Evolutionary conservation across 73 alveolate genomes (phyloP).

Genomic region (Tetrahymena elliotti): DNA sequence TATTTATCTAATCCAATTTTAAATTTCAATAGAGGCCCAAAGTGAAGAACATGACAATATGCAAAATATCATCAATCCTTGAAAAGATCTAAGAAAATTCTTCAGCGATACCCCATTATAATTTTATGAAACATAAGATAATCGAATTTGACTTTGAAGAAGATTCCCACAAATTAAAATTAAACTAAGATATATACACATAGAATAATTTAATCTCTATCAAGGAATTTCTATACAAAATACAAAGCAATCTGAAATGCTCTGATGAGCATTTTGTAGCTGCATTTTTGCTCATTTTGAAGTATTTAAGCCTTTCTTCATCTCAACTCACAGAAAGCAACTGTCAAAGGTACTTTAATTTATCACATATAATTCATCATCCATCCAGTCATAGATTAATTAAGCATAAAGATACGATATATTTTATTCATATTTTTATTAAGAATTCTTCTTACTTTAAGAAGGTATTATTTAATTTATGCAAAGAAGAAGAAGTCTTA

Average conservation of each 20-base stretch:
- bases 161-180: not conserved
- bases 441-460: not conserved
- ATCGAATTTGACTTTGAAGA: not conserved
- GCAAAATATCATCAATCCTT: not conserved
- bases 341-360: not conserved
- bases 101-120: not conserved
- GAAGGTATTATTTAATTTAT: not conserved
- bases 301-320: not conserved
- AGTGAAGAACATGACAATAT: not conserved
- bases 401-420: too few relatives aligned
- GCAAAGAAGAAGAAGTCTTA: not conserved
- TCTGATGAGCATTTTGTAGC: not conserved
- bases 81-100: not conserved
- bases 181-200: not conserved
- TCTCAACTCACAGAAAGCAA: not conserved
- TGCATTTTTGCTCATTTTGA: not conserved
- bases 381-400: not conserved
- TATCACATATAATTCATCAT: not conserved
- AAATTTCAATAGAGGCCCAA: not conserved
- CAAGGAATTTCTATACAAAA: not conserved
- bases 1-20: not conserved
- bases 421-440: not conserved
- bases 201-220: not conserved
- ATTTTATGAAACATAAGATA: not conserved
- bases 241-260: not conserved